Conservation (phyloP, 257 asterid species). For the Solanum corneliomulleri region DNA sequence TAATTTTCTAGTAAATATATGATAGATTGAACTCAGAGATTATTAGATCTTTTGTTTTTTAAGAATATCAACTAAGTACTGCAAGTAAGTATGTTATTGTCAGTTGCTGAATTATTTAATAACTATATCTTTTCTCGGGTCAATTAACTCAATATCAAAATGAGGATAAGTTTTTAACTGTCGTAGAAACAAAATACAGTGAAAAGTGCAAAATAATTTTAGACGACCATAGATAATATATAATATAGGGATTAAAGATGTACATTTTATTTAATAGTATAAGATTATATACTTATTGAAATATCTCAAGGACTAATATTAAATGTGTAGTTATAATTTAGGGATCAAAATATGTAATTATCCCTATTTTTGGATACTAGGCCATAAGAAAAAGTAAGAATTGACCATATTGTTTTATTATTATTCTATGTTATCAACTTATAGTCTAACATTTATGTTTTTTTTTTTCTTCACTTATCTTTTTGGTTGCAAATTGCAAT, state of each 20-base stretch:
- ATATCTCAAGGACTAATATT: background rate
- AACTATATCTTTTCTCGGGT: no score
- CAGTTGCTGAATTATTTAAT: background rate
- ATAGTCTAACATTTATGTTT: background rate
- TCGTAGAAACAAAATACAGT: fast-evolving
- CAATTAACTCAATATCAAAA: background rate
- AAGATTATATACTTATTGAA: background rate
- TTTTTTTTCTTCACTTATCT: background rate
- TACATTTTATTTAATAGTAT: background rate
- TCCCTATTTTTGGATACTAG: background rate
- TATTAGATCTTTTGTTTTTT: fast-evolving
- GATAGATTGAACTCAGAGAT: background rate
- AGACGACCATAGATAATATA: background rate
- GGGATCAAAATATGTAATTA: background rate
- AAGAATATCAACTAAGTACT: background rate
- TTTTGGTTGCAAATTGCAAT: background rate
- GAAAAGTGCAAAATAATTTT: background rate
- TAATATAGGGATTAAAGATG: background rate
- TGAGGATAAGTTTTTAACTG: background rate
- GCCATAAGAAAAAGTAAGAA: background rate
- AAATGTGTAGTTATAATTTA: background rate
- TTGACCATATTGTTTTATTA: background rate
- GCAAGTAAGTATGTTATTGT: background rate
- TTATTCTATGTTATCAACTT: background rate
- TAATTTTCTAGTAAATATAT: background rate